Base-by-base conservation (phyloP, 2,329 filamentous ascomycete species). In the Fusarium sp. region DNA sequence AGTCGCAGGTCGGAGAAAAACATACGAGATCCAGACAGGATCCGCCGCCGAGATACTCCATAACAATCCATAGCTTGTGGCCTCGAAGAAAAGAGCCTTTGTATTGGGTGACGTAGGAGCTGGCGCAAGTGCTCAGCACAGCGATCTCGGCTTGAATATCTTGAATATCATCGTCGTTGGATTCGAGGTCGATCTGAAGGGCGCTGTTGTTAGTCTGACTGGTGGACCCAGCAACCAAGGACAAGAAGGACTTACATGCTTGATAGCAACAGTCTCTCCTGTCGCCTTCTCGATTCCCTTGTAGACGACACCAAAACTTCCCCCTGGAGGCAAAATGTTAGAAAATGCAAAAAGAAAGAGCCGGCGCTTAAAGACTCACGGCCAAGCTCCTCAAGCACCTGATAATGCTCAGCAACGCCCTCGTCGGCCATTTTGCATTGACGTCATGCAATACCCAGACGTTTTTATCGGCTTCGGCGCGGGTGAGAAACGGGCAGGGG, bases 111-210 rank as follows among this genome's bases (percentile, higher is more conserved):
- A 99, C 95, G 82, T 93, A 97, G 56, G 93, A 93, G 81, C 95
- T 98, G 75, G 93, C 93, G 85, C 96, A 99, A 62, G 96, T 98
- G 83, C 95, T 96, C 70, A 99, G 88, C 36, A 99, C 93, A 4
- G 94, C 93, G 76, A 99, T 98, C 81, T 99, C 96, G 80, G 97
- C 95, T 79, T 99, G 96, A 67, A 99, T 98, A 81, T 99, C 96
- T 82, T 95, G 93, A 68, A 99, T 98, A 81, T 99, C 96, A 85
- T 99, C 96, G 83, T 97, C 96, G 86, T 95, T 98, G 67, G 96
- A 97, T 85, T 99, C 96, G 80, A 99, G 94, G 83, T 99, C 96
- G 82, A 99, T 98, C 95, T 98, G 66, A 22, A 70, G n/a, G 57
- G 14, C 33, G 51, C 46, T 31, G 14, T 49, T 66, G 69, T 77